Evolutionary conservation across 2,329 filamentous ascomycete genomes (phyloP), one percentile per base, ranked within the genome.

Genomic region (Coniochaeta ligniaria): DNA sequence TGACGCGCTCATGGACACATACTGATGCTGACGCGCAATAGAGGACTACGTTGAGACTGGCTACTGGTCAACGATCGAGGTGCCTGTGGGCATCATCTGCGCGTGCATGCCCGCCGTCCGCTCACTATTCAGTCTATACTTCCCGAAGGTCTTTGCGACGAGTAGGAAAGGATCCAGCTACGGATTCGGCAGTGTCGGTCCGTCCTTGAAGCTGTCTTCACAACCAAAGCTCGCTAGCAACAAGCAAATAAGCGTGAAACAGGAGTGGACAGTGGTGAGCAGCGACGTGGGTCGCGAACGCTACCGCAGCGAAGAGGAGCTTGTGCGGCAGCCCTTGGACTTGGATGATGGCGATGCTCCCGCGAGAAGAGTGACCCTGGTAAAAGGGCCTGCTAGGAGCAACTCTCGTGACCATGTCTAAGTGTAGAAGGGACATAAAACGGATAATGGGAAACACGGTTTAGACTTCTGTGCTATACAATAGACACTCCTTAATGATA

Each of bases 51-150:
- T 62, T 20, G 63, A 62, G 54, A 59, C 63, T 45, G 63, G 63
- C 11, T 63, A 63, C 61, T 74, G 71, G 69, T 72, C 71, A 1
- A 71, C 71, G 8, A 67, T 73, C 61, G 72, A 74, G 60, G 69
- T 72, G 8, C 67, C 68, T 1, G 68, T 73, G 0, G 68, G 70
- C 12, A 66, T 73, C 26, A 69, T 71, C 35, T 71, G 70, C 57
- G 70, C 70, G 0, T 72, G 71, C 62, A 68, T 74, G 67, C 72
- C 71, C 9, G 68, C 71, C 12, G 64, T 71, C 7, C 68, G 71
- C 24, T 69, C 70, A 0, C 67, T 73, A 20, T 65, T 72, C 41
- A 67, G 67, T 50, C 60, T 66, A 2, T 43, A 68, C 20, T 65
- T 69, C 38, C 71, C 71, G 2, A 68, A 64, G 36, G 33, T 70